Evolutionary conservation across 176 grass and related monocot genomes (phyloP), one percentile per base, ranked within the genome.

Genomic region (Typha latifolia): DNA sequence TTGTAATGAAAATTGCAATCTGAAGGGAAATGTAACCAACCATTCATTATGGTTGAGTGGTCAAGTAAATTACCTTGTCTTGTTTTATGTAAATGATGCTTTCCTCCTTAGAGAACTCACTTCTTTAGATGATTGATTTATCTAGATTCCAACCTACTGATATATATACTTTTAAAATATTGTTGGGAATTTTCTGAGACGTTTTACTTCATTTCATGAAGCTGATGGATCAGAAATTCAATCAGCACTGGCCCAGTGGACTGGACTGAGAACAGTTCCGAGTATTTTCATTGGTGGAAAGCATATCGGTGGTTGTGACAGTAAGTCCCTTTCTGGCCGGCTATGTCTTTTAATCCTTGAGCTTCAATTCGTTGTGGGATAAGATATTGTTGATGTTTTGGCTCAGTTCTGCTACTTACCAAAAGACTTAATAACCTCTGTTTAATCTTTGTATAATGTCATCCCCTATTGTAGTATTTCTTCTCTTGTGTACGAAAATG

Each of bases 211-310:
- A 22, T 62, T 68, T 23, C 23, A 20, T 4, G 13, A 49, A 85
- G 86, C 82, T 72, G 82, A 90, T 79, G 86, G 86, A 13, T 14
- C 71, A 48, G 79, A 75, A 43, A 49, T 85, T 50, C 86, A 90
- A 16, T 47, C 69, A 48, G 82, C 86, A 62, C 75, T 90, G 14
- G 53, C 62, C 15, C 32, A 73, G 69, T 82, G 81, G 86, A 90
- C 82, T 12, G 82, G 82, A 1, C 86, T 82, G 71, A 85, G 15
- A 63, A 82, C 74, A 49, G 86, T 90, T 32, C 86, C 86, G 13
- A 79, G 76, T 62, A 71, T 90, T 63, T 90, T 90, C 16, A 55
- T 90, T 27, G 84, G 80, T 22, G 86, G 82, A n/a, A 79, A 90
- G 52, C 78, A 84, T 43, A 77, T 90, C 5, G 82, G 82, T 64